Evolutionary conservation across 345 rosid genomes (phyloP).

Genomic region (Populus deltoides): DNA sequence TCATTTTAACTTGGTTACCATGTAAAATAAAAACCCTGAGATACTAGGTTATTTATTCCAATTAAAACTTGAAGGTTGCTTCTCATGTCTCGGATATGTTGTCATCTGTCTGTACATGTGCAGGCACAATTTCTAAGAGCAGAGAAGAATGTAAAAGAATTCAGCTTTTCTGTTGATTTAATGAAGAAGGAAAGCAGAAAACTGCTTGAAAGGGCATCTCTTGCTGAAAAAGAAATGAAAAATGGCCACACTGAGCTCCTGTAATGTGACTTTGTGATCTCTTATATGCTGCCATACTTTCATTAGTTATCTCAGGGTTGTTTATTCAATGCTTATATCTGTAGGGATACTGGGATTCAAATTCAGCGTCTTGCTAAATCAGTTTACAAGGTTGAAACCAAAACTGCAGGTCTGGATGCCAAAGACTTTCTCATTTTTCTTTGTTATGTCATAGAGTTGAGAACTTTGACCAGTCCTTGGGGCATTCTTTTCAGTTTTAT

Average conservation of each 20-base stretch:
- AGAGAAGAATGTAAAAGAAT: slow-evolving; percentile 75
- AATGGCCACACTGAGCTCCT: slow-evolving; percentile 67
- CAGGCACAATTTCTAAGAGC: slow-evolving; percentile 76
- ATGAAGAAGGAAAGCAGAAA: slow-evolving; percentile 85
- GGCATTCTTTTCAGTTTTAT: not conserved
- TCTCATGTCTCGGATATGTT: not conserved
- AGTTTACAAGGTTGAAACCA: slow-evolving; percentile 64
- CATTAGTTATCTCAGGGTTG: not conserved
- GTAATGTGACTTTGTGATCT: slow-evolving; percentile 31
- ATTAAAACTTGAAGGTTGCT: too few species aligned
- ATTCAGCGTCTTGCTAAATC: slow-evolving; percentile 70
- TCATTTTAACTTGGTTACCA: not conserved
- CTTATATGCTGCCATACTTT: not conserved
- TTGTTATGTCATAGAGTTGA: not conserved
- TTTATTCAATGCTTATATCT: slow-evolving; percentile 14
- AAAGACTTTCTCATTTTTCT: not conserved
- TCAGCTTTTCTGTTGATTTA: slow-evolving; percentile 68
- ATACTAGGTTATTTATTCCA: too few species aligned
- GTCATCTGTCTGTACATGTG: slow-evolving; percentile 11
- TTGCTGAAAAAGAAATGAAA: slow-evolving; percentile 84
- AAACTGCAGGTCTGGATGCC: slow-evolving; percentile 64
- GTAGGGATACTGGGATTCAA: slow-evolving; percentile 71
- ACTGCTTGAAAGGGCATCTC: slow-evolving; percentile 81
- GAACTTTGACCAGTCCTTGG: not conserved
- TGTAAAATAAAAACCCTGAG: too few species aligned